These are phyloP conservation scores for Phaeosphaeria sp. DNA, from an alignment of 2,329 filamentous ascomycete species.

Conservation along the genomic window DNA sequence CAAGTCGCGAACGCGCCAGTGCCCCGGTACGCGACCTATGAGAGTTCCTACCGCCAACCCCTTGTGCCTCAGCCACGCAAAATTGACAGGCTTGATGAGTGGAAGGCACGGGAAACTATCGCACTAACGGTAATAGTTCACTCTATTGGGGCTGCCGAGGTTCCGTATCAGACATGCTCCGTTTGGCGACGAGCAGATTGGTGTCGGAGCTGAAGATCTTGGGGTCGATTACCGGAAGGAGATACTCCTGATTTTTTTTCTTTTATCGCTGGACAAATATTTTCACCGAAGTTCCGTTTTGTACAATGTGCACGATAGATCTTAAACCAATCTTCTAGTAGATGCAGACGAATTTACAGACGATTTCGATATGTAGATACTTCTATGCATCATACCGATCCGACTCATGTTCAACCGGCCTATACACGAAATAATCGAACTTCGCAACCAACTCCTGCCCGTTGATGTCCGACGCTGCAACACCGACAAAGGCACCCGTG, in stretches of 20 bases:
- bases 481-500: constrained; percentile 60
- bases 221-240: not conserved
- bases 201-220: not conserved
- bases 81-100: not conserved
- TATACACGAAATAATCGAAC: constrained; percentile 45
- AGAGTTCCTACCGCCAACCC: constrained; percentile 12
- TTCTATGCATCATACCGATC: constrained; percentile 39
- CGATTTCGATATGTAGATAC: not conserved
- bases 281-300: not conserved
- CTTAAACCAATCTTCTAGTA: not conserved
- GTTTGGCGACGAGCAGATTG: not conserved
- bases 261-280: not conserved
- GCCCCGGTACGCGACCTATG: not conserved
- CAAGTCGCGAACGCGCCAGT: constrained; percentile 5
- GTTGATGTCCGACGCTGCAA: constrained; percentile 44
- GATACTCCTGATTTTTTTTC: not conserved
- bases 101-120: not conserved
- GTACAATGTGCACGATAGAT: not conserved
- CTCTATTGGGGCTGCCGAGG: not conserved
- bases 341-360: not conserved
- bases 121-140: not conserved
- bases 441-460: constrained; percentile 32
- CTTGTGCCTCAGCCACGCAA: not conserved
- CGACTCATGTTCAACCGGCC: constrained; percentile 35
- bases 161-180: not conserved